phyloP scores from a whole-genome alignment of 306 rosid genomes.

The Lathyrus tuberosus region DNA sequence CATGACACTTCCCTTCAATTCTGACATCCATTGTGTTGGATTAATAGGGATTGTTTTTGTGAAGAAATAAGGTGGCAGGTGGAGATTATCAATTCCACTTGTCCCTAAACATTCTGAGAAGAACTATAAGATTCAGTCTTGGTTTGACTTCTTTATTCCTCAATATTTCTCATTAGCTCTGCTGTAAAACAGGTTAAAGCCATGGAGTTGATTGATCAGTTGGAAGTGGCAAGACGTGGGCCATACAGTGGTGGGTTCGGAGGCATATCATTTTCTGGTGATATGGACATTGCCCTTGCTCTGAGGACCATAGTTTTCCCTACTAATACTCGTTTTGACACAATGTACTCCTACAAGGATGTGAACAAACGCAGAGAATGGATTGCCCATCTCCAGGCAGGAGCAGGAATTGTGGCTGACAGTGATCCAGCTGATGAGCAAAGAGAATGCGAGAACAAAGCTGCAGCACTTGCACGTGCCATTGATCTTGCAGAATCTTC shows the following conservation, averaged over 20 bases:
- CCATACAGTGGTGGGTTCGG: conserved; percentile 99
- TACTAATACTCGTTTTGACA: conserved; percentile 71
- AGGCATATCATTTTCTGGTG: conserved; percentile 82
- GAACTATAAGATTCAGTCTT: conserved; percentile 10
- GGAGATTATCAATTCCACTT: background rate
- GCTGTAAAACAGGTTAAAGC: conserved; percentile 82
- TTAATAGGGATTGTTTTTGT: background rate
- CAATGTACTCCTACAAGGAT: conserved; percentile 88
- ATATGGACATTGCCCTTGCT: conserved; percentile 94
- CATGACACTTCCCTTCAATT: conserved; percentile 23
- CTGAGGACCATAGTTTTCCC: conserved; percentile 90
- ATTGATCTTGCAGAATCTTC: conserved; percentile 97
- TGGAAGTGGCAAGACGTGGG: conserved; percentile 89
- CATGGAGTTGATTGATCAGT: conserved; percentile 94
- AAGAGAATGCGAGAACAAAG: conserved; percentile 94
- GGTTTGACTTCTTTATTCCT: conserved; percentile 12
- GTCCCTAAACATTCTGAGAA: background rate
- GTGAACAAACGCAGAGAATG: conserved; percentile 73
- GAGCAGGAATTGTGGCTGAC: conserved; percentile 97
- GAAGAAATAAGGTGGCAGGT: background rate
- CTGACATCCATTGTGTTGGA: conserved; percentile 6
- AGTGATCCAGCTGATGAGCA: conserved; percentile 91
- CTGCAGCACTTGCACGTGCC: conserved; percentile 92
- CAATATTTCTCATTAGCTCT: conserved; percentile 25
- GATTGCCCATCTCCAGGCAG: conserved; percentile 93